A percentile compares a stretch with the other conserved stretches of the same genome.
Conservation (phyloP, 2,329 filamentous ascomycete genomes). For the Penicillium sp. region DNA sequence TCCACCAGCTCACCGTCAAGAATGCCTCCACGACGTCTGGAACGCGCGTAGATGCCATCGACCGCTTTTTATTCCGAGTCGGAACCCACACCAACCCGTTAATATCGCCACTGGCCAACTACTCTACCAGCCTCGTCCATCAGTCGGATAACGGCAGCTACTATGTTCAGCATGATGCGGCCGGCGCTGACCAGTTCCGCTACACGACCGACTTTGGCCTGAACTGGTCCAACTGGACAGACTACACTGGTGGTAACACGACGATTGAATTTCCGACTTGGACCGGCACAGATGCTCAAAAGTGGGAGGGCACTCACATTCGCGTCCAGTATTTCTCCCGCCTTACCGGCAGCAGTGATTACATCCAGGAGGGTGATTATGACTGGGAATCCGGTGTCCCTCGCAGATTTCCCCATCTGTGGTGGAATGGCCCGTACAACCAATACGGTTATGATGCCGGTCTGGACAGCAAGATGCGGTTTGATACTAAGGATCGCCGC, state of each 20-base stretch:
- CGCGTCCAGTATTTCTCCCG: slow-evolving; percentile 56
- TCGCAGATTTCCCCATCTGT: slow-evolving; percentile 54
- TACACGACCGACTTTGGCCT: slow-evolving; percentile 57
- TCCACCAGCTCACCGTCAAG: slow-evolving; percentile 50
- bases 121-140: slow-evolving; percentile 47
- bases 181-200: slow-evolving; percentile 53
- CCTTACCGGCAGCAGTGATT: slow-evolving; percentile 50
- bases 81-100: slow-evolving; percentile 52
- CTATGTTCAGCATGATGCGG: slow-evolving; percentile 49
- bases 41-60: slow-evolving; percentile 42
- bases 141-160: slow-evolving; percentile 38
- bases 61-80: slow-evolving; percentile 54
- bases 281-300: slow-evolving; percentile 49
- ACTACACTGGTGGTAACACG: slow-evolving; percentile 47
- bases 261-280: slow-evolving; percentile 44
- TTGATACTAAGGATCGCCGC: slow-evolving; percentile 38
- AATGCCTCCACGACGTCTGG: slow-evolving; percentile 19
- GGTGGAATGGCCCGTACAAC: too few species aligned
- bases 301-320: slow-evolving; percentile 55
- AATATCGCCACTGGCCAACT: slow-evolving; percentile 52
- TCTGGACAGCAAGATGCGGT: slow-evolving; percentile 45
- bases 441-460: slow-evolving; percentile 56
- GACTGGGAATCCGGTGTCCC: slow-evolving; percentile 31
- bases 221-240: slow-evolving; percentile 50
- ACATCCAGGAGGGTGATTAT: slow-evolving; percentile 52